Evolutionary conservation across 495 filamentous ascomycete genomes (phyloP), one percentile per base, ranked within the genome.

Genomic region (Terfezia claveryi): DNA sequence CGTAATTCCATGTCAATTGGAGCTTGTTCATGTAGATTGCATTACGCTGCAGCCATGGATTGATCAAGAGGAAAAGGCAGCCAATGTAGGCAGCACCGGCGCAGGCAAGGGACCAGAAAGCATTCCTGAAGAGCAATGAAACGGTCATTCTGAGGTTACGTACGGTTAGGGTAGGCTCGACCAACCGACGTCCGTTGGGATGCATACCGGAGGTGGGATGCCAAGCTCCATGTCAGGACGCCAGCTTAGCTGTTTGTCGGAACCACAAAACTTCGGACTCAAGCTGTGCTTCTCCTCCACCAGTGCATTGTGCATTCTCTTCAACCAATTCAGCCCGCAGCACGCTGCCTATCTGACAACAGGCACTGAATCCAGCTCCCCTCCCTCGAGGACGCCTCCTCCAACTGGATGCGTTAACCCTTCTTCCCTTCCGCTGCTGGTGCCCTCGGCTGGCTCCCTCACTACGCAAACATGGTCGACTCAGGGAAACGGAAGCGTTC

Each of bases 21-120:
- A 83, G 55, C 41, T 75, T 77, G 60, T 84, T 71, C 54, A 73
- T 74, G 61, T 85, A 85, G 23, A 85, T 65, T 8, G 72, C 73
- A 57, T 73, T 68, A 53, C 72, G 67, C 54, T 80, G 76, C 38
- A 76, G 58, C 37, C 60, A 64, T 23, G 76, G 72, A 60, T 68
- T 73, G 17, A 70, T 73, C 57, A 79, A 56, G 4, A 71, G 58
- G 8, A 56, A 69, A 12, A 80, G 55, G 50, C 71, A 71, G 37
- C 67, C 60, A 37, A 77, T 70, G 64, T 80, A 80, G 12, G 70
- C 50, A 51, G 74, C 64, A 2, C 76, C 76, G 49, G 68, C 66
- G n/a, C 68, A 68, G 8, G 66, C 73, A 50, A 80, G 63, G 4
- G 71, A 63, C 74, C 74, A 79, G 60, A 77, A 79, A 37, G 75